Base-by-base conservation (phyloP, 2,329 filamentous ascomycete species). In the Talaromyces piceae region DNA sequence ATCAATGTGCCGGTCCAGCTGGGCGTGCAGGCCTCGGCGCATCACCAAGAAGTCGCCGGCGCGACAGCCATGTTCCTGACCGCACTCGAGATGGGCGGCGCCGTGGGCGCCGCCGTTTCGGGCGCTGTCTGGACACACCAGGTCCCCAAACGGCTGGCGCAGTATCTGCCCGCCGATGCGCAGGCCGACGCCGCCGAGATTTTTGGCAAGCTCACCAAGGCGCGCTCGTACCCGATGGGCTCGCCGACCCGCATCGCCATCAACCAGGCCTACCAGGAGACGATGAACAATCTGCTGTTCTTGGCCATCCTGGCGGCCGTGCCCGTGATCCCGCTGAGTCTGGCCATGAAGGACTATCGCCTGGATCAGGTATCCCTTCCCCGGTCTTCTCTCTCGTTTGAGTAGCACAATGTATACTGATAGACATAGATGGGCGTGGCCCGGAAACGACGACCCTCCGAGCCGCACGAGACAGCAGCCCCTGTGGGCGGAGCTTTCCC, bases 61-160 rank as follows among this genome's bases (percentile, higher is more conserved):
- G 75, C 80, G 25, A 74, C 84, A n/a, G 80, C 82, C 9, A 71
- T 87, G 51, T 74, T 81, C 50, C 74, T 78, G 18, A 75, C 86
- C 4, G 79, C 82, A 30, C 74, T 78, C 56, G 78, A 77, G 54
- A 75, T 86, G 53, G 83, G 82, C 37, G 76, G 75, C 18, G 79
- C 81, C 1, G 69, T 84, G 5, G 82, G 82, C 1, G 74, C 73
- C 2, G 77, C 82, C 6, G 75, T 87, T 45, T 77, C 83, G 1
- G 77, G 76, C 0, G 82, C 82, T 8, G 80, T 87, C 55, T 87
- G 83, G 83, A 80, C 77, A 0, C 74, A 77, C 54, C 75, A 77
- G 1, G 79, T 87, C 58, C 76, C 75, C 4, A 65, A 69, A 16
- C 74, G 74, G 9, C 70, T 85, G 12, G 58, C 59, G 18, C 60